phyloP scores from a whole-genome alignment of 495 filamentous ascomycete species.

The Penicillium salamii region DNA sequence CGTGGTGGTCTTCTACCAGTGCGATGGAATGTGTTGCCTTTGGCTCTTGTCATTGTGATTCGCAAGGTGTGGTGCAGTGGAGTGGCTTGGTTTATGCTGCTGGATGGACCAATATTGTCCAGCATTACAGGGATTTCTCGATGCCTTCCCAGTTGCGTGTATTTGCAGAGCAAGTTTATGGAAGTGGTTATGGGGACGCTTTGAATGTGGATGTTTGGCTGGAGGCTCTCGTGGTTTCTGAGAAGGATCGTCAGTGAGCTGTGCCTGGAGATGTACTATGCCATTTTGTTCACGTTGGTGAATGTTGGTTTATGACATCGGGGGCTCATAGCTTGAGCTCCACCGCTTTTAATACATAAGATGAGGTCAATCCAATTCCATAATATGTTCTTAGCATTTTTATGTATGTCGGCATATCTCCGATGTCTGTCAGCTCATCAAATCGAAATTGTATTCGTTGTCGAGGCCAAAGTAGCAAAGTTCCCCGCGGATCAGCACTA shows the following conservation, averaged over 20 bases:
- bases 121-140: constrained; percentile 33
- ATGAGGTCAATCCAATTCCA: no score
- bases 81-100: not conserved
- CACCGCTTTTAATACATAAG: no score
- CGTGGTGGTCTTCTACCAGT: constrained; percentile 40
- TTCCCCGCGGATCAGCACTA: constrained; percentile 11
- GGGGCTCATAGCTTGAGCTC: no score
- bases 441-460: no score
- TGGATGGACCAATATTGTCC: constrained; percentile 20
- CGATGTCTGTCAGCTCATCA: no score
- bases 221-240: not conserved
- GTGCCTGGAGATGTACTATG: no score
- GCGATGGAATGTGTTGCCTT: constrained; percentile 22
- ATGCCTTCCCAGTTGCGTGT: constrained; percentile 46
- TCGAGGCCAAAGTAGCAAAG: not conserved
- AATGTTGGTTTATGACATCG: no score
- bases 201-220: not conserved
- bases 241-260: no score
- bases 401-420: no score
- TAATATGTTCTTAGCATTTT: no score
- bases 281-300: no score
- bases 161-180: constrained; percentile 13
- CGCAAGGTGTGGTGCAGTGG: not conserved
- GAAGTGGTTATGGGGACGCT: not conserved
- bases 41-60: constrained; percentile 8